Percentiles rank a stretch among this genome's conserved stretches.
These are phyloP conservation scores for Saitoella complicata DNA, from an alignment of 805 yeast genomes.

Conservation along the genomic window DNA sequence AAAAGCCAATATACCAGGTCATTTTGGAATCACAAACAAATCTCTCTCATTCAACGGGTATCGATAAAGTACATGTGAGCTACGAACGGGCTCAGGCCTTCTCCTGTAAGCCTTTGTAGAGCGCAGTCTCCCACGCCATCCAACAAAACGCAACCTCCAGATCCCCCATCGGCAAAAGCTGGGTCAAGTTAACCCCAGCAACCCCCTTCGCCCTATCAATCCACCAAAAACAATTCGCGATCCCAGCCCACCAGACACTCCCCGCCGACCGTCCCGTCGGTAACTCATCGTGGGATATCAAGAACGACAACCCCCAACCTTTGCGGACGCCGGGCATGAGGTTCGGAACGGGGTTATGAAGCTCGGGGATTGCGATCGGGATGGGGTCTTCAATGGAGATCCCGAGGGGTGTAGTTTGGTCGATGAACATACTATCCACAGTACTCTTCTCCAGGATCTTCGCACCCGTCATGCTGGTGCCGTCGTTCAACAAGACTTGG, in stretches of 20 bases:
- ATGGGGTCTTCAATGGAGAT: too few species aligned
- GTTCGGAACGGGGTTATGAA: too few species aligned
- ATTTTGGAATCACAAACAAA: too few species aligned
- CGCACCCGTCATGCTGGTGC: conserved; percentile 22
- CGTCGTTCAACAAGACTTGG: conserved; percentile 27
- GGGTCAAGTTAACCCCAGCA: conserved; percentile 27
- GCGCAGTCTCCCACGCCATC: too few species aligned
- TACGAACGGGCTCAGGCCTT: too few species aligned
- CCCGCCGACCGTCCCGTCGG: conserved; percentile 26
- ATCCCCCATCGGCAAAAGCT: conserved; percentile 23
- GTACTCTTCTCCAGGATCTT: conserved; percentile 17
- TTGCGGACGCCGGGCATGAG: conserved; percentile 3
- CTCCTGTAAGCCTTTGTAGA: too few species aligned
- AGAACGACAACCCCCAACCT: conserved; percentile 22
- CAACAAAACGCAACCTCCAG: neutral
- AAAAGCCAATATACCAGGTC: too few species aligned
- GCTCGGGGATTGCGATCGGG: too few species aligned
- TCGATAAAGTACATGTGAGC: too few species aligned
- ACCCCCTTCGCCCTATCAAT: conserved; percentile 25
- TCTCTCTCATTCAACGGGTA: too few species aligned
- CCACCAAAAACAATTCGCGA: conserved; percentile 28
- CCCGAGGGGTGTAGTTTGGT: neutral
- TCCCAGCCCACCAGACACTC: conserved; percentile 28
- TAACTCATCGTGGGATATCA: conserved; percentile 13
- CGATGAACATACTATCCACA: conserved; percentile 1